Evolutionary conservation across 2,329 filamentous ascomycete genomes (phyloP), one percentile per base, ranked within the genome.

Genomic region (Paraphaeosphaeria sporulosa): DNA sequence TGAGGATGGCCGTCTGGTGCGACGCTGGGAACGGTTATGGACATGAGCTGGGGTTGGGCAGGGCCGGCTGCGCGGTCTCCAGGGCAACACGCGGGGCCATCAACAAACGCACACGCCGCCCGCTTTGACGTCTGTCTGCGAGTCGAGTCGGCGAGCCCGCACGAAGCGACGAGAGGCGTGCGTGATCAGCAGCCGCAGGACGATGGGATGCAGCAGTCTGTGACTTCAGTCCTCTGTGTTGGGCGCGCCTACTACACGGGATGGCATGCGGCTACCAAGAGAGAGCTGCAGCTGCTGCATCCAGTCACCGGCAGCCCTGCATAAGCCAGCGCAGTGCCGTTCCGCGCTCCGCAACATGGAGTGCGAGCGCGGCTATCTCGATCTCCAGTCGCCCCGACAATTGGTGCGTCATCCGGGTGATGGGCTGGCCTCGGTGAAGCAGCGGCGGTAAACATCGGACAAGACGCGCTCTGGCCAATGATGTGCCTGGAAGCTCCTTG

Each of bases 81-180:
- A 55, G 56, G 66, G 65, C 71, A 74, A 77, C 74, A 57, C 48
- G 53, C 44, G 58, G 56, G 51, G 32, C 52, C 58, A 59, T 63
- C 61, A 74, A 75, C 72, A 72, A 70, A 64, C 65, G 65, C 68
- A 69, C 61, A 62, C 71, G 66, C 66, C 55, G 40, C 60, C 44
- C 60, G 59, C 48, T 62, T 58, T 54, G 61, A 69, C 58, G 62
- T 55, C 57, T 9, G 52, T 30, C 51, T 27, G 21, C 49, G 30
- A 47, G 50, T 46, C 49, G 30, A 47, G 50, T 30, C 42, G 46
- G 55, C 42, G 53, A 57, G 54, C 49, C 36, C 13, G 38, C 49
- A 43, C 17, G 44, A 51, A 15, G 36, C 21, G 48, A 23, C 42
- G 42, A 17, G 51, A n/a, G 48, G 59, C 40, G 52, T 32, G 53